These are phyloP conservation scores for Arabidopsis hybrid DNA, from an alignment of 441 rosid genomes.

Conservation along the genomic window DNA sequence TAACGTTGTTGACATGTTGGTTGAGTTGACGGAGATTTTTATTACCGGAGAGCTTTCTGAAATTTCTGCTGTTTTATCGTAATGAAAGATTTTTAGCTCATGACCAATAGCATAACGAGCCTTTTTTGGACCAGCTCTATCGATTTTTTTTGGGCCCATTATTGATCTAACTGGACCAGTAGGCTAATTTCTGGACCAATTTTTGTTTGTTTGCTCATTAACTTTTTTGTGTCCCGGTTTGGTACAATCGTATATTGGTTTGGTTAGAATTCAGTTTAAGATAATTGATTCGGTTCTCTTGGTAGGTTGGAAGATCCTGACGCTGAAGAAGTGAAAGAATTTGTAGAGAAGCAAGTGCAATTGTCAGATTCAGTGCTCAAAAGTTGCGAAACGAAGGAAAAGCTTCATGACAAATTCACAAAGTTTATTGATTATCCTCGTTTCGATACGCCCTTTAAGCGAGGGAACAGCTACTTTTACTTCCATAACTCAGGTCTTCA, in stretches of 20 bases:
- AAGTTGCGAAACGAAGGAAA: constrained; percentile 64
- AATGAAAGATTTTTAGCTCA: background rate
- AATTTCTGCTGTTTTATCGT: background rate
- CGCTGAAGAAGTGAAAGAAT: constrained; percentile 76
- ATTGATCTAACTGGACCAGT: constrained; percentile 29
- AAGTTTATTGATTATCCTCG: constrained; percentile 83
- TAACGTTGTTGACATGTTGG: background rate
- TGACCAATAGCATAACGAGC: constrained; percentile 32
- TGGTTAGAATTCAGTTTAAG: constrained; percentile 17
- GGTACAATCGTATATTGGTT: background rate
- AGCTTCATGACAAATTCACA: constrained; percentile 69
- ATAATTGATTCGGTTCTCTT: background rate
- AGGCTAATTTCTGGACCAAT: constrained; percentile 12
- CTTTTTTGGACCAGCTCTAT: constrained; percentile 36
- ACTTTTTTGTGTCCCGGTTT: constrained; percentile 12
- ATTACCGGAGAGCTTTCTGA: constrained; percentile 15
- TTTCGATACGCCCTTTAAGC: constrained; percentile 63
- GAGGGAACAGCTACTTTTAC: constrained; percentile 81
- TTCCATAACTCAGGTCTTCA: constrained; percentile 89
- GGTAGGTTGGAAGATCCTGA: constrained; percentile 94
- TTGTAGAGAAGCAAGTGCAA: constrained; percentile 72
- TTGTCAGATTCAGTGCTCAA: constrained; percentile 71
- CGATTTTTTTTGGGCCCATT: constrained; percentile 16
- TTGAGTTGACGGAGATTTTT: constrained; percentile 21
- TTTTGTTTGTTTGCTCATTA: constrained; percentile 19